phyloP scores from a whole-genome alignment of 495 filamentous ascomycete genomes.

The Rhizodiscina lignyota region DNA sequence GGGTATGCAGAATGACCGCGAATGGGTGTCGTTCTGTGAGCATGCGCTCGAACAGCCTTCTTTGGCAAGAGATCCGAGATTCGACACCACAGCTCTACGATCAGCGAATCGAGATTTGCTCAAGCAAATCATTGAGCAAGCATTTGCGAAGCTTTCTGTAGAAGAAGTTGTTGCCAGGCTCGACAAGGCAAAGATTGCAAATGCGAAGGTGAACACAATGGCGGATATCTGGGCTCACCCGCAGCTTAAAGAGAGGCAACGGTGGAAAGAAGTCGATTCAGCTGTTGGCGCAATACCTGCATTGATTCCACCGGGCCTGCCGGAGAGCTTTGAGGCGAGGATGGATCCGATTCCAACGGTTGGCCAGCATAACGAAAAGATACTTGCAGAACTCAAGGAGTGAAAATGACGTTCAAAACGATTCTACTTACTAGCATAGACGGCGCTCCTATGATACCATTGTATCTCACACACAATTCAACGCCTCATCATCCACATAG shows the following conservation, averaged over 20 bases:
- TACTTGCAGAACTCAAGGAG: too few relatives aligned
- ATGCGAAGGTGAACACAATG: conserved; percentile 34
- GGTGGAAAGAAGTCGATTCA: conserved; percentile 32
- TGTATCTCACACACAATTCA: too few relatives aligned
- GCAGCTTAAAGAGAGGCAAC: conserved; percentile 25
- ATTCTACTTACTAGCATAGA: too few relatives aligned
- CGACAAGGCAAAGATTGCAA: conserved; percentile 22
- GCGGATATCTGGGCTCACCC: conserved; percentile 31
- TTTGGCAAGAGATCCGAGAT: conserved; percentile 6
- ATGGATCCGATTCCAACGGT: conserved; percentile 14
- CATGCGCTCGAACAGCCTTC: conserved; percentile 19
- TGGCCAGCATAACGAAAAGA: conserved; percentile 10
- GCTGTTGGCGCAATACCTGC: conserved; percentile 24
- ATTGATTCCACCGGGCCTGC: conserved; percentile 8
- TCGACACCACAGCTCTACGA: conserved; percentile 6
- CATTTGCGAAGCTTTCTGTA: conserved; percentile 5
- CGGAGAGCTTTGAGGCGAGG: conserved; percentile 10
- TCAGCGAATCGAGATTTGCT: conserved; percentile 11
- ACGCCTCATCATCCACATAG: too few relatives aligned
- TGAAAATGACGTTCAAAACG: too few relatives aligned
- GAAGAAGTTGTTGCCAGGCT: conserved; percentile 7
- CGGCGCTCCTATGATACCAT: too few relatives aligned
- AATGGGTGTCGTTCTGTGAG: conserved; percentile 31
- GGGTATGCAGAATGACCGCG: conserved; percentile 35
- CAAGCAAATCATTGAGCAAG: conserved; percentile 9